phyloP scores from a whole-genome alignment of 2,329 filamentous ascomycete species.

The Aspergillus eucalypticola region DNA sequence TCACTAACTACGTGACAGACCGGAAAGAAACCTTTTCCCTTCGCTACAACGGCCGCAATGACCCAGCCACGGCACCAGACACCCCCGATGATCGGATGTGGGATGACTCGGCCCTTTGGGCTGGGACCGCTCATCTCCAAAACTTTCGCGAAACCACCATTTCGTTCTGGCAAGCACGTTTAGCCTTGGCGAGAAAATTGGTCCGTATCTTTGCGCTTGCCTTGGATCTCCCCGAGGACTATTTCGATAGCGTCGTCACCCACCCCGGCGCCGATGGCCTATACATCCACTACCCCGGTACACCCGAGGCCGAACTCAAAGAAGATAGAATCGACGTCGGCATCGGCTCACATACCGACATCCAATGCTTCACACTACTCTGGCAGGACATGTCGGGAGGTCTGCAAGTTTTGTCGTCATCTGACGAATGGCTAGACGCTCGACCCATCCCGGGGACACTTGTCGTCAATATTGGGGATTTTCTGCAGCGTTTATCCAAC shows the following conservation, averaged over 20 bases:
- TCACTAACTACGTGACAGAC: constrained; percentile 37
- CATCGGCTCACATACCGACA: constrained; percentile 51
- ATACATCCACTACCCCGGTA: constrained; percentile 50
- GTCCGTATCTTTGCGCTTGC: constrained; percentile 57
- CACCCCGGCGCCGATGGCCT: constrained; percentile 52
- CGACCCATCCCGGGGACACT: constrained; percentile 47
- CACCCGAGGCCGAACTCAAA: constrained; percentile 32
- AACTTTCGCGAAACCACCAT: constrained; percentile 23
- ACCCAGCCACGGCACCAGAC: constrained; percentile 49
- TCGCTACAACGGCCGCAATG: constrained; percentile 55
- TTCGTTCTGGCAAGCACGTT: constrained; percentile 25
- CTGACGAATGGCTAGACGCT: constrained; percentile 33
- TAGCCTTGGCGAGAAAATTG: constrained; percentile 54
- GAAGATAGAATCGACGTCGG: constrained; percentile 34
- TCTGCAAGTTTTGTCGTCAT: constrained; percentile 46
- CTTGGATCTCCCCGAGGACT: constrained; percentile 55
- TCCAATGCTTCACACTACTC: constrained; percentile 54
- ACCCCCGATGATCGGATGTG: constrained; percentile 45
- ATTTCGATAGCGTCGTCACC: constrained; percentile 57
- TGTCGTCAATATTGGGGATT: constrained; percentile 57
- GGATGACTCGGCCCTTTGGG: constrained; percentile 56
- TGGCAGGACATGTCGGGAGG: constrained; percentile 48
- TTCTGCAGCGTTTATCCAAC: constrained; percentile 54
- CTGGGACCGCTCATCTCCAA: constrained; percentile 51
- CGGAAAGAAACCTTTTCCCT: constrained; percentile 55